Evolutionary conservation across 2,329 filamentous ascomycete species (phyloP), one percentile per base, ranked within the genome.

Genomic region (Clonostachys rosea): DNA sequence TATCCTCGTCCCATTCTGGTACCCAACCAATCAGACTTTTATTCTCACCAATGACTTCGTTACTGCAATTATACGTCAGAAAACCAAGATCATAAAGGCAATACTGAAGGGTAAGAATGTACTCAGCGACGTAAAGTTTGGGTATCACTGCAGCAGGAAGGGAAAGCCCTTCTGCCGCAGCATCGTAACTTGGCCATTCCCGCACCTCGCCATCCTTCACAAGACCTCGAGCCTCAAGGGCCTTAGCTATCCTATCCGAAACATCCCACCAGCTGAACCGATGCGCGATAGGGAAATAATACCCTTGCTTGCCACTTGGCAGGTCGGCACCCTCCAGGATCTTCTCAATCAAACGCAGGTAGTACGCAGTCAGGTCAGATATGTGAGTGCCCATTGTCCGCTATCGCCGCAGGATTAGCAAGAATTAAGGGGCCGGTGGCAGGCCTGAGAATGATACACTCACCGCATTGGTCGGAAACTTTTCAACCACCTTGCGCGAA

Each of bases 261-360:
- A 63, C 42, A 1, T 56, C 54, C 62, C 61, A 66, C 55, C 58
- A 63, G 8, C 52, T 46, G 0, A 51, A 41, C 11, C 50, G 53
- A 35, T 68, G 62, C 3, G 59, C 58, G 9, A 58, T 45, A 6
- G 55, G 54, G 39, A 67, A 67, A 47, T 66, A 66, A 45, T 66
- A 67, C 2, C 66, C 63, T 0, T 64, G 47, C n/a, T 59, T 52
- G 0, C 61, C 62, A 34, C 47, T 61, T 2, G 61, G 58, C n/a
- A 45, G 16, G 11, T 17, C 12, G 8, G 16, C 33, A 12, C 20
- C 16, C 16, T 14, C 13, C n/a, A 45, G 16, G 2, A 45, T 45
- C n/a, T 6, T 62, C 16, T 54, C 52, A 3, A 62, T 24, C 4
- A 69, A 41, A 3, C 58, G 52, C 17, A 51, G 50, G 34, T 66